phyloP scores from a whole-genome alignment of 1,284 basidiomycete species.

The Apiotrichum sp. region DNA sequence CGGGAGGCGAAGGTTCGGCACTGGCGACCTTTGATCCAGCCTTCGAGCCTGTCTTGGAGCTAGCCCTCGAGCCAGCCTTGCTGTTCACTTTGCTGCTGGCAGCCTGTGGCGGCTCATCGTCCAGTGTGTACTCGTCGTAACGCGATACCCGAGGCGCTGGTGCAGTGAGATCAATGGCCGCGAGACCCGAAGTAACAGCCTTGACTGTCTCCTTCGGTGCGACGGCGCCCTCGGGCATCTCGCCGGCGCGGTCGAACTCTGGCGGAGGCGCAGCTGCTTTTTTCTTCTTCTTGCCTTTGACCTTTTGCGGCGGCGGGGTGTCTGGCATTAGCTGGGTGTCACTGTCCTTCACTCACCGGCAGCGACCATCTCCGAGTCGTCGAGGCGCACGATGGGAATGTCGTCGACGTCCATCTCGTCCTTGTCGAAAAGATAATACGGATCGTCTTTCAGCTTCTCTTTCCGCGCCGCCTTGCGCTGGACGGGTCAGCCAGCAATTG shows the following conservation, averaged over 20 bases:
- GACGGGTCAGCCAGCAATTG: background rate
- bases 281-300: constrained; percentile 14
- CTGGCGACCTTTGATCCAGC: background rate
- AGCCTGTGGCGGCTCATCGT: constrained; percentile 48
- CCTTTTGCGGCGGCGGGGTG: background rate
- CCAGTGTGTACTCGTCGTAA: constrained; percentile 59
- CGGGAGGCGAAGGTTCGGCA: constrained; percentile 49
- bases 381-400: constrained; percentile 76
- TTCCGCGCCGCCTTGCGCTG: constrained; percentile 68
- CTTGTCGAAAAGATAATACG: constrained; percentile 67
- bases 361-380: constrained; percentile 47
- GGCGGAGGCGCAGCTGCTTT: constrained; percentile 25
- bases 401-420: constrained; percentile 61
- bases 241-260: constrained; percentile 66
- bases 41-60: background rate
- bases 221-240: constrained; percentile 67
- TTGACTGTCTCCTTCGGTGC: constrained; percentile 6
- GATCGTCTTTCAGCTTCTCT: constrained; percentile 70
- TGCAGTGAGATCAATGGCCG: constrained; percentile 23
- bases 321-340: constrained; percentile 16
- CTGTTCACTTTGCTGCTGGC: background rate
- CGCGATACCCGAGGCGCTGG: constrained; percentile 19
- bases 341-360: constrained; percentile 34
- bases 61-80: background rate
- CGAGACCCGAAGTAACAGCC: constrained; percentile 34